Percentiles rank a stretch among this genome's conserved stretches.
Evolutionary conservation across 345 rosid species (phyloP).

Genomic region (Durio zibethinus): DNA sequence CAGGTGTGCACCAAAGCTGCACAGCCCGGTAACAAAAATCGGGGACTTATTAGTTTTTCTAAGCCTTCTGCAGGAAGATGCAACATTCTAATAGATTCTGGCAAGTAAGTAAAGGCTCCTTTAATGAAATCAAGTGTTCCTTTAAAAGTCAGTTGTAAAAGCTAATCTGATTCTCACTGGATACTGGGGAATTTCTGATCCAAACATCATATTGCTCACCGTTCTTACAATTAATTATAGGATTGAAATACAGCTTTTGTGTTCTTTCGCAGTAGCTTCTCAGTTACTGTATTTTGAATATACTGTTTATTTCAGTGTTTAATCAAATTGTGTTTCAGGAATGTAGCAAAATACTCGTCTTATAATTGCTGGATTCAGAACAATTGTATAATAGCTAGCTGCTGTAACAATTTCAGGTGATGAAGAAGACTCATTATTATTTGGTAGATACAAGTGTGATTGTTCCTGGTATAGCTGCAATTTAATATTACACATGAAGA

Average conservation of each 20-base stretch:
- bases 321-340: neutral
- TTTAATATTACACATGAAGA: slow-evolving; percentile 71
- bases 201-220: neutral
- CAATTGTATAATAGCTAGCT: neutral
- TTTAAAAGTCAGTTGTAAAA: neutral
- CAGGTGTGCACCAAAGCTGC: slow-evolving; percentile 82
- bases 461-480: slow-evolving; percentile 75
- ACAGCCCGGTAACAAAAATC: slow-evolving; percentile 70
- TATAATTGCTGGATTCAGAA: slow-evolving; percentile 7
- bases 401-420: slow-evolving; percentile 53
- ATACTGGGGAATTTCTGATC: neutral
- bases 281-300: neutral
- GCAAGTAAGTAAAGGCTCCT: slow-evolving; percentile 66
- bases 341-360: neutral
- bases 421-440: slow-evolving; percentile 96
- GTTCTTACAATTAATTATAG: neutral
- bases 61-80: slow-evolving; percentile 45
- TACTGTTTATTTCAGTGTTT: neutral
- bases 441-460: slow-evolving; percentile 75
- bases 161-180: neutral
- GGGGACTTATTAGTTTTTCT: slow-evolving; percentile 67
- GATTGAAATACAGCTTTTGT: neutral
- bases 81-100: slow-evolving; percentile 79
- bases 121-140: neutral
- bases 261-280: neutral